Base-by-base conservation (phyloP, 805 yeast species). In the Maudiozyma bulderi region DNA sequence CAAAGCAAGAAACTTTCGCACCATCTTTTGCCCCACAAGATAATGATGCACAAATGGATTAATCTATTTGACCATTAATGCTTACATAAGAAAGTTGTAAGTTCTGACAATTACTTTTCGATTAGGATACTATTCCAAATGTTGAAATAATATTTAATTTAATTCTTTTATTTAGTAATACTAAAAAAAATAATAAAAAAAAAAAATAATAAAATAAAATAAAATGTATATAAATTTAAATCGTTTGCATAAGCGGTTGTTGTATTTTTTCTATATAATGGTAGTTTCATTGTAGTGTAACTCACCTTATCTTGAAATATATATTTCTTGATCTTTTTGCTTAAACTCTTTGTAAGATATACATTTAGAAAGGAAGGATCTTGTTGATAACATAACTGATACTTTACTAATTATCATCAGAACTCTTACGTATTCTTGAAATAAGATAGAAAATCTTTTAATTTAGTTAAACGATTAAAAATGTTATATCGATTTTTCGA, bases 1-100 rank as follows among this genome's bases (percentile, higher is more conserved):
- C 80, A 39, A 57, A 65, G 14, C 80, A 77, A 58, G 75, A 73
- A 43, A 55, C 57, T 13, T 55, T 57, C 34, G 52, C 56, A 20
- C 43, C 26, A 14, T 6, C 31, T 13, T 58, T 62, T 54, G 57
- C 52, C 32, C 54, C 60, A 11, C 55, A 56, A 40, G 62, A 60
- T 20, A 57, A 56, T 45, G 65, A 60, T 41, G 54, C 62, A 11
- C 60, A 59, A 15, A 61, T 61, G 66, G 57, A 53, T 37, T 61
- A 49, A 52, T 29, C 29, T 28, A 42, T 32, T 44, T 35, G 6
- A 9, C 5, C 29, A 3, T 28, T 20, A 15, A 14, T 47, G 28
- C 37, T 13, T 9, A 39, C 11, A 35, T 35, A n/a, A n/a, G 38
- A 35, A n/a, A 20, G 4, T 20, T 20, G 26, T 20, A 20, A 20